Conservation (phyloP, 768 basidiomycete genomes). For the Rossbeevera mucosa region DNA sequence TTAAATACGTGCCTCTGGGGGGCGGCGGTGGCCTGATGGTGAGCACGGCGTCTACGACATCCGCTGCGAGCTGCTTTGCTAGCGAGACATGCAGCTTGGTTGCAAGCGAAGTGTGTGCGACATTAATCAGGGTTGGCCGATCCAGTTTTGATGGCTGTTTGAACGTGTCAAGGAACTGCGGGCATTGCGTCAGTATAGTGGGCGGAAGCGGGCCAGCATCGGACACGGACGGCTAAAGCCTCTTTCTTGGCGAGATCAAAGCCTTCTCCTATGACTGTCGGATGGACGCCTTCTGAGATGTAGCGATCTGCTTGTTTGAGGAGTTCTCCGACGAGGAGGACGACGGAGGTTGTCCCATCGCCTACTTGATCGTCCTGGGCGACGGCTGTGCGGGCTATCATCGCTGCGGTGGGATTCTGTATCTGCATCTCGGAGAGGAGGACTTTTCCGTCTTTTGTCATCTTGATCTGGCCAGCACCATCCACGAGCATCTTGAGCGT, state of each 20-base stretch:
- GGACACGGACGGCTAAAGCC: conserved; percentile 66
- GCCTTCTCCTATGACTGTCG: conserved; percentile 90
- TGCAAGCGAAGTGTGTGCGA: conserved; percentile 91
- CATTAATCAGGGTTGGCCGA: conserved; percentile 86
- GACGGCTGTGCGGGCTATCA: conserved; percentile 97
- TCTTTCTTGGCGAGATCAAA: conserved; percentile 98
- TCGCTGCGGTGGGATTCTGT: conserved; percentile 96
- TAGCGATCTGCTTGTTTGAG: conserved; percentile 97
- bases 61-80: conserved; percentile 83
- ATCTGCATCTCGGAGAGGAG: conserved; percentile 99
- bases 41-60: conserved; percentile 93
- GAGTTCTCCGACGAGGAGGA: conserved; percentile 90
- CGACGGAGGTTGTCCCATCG: conserved; percentile 97
- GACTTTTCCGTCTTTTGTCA: conserved; percentile 99
- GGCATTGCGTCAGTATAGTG: conserved; percentile 18
- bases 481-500: conserved; percentile 99
- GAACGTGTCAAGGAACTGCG: conserved; percentile 88
- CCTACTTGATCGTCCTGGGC: conserved; percentile 99
- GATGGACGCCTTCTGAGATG: conserved; percentile 97
- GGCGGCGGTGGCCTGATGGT: conserved; percentile 74
- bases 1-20: conserved; percentile 45
- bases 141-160: conserved; percentile 75
- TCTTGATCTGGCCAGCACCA: conserved; percentile 97
- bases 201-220: conserved; percentile 10
- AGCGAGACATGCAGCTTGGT: conserved; percentile 84